Percentiles rank a stretch among this genome's conserved stretches.
Evolutionary conservation across 345 rosid genomes (phyloP).

Genomic region (Hibiscus syriacus): DNA sequence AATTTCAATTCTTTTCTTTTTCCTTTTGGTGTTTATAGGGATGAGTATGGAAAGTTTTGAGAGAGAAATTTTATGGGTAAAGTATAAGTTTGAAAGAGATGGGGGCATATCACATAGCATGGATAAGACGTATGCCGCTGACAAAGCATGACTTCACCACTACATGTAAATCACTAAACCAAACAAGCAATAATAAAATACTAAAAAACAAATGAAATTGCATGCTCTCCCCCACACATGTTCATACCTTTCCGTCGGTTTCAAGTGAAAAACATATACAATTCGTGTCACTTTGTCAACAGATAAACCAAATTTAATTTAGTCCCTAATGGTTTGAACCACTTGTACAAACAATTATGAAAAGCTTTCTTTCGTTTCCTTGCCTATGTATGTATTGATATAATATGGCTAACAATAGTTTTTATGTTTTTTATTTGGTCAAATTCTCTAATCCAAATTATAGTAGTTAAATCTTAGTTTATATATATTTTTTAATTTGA

Average conservation of each 20-base stretch:
- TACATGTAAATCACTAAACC: background rate
- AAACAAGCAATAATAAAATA: background rate
- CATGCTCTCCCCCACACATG: background rate
- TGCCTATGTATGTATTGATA: background rate
- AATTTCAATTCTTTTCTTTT: background rate
- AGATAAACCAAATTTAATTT: background rate
- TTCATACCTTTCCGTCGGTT: conserved; percentile 18
- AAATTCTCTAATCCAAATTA: too few relatives aligned
- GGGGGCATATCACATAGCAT: background rate
- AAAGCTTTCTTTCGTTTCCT: background rate
- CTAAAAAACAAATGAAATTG: background rate
- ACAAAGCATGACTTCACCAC: conserved; percentile 47
- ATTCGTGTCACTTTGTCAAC: background rate
- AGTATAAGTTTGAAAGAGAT: conserved; percentile 22
- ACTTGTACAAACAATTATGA: background rate
- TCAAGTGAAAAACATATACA: conserved; percentile 12
- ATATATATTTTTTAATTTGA: too few relatives aligned
- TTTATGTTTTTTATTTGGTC: background rate
- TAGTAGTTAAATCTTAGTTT: too few relatives aligned
- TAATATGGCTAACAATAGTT: background rate
- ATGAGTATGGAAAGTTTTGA: conserved; percentile 3
- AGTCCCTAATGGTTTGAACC: background rate
- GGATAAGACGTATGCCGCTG: conserved; percentile 29
- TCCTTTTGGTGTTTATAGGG: background rate
- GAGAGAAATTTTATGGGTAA: conserved; percentile 18